These are phyloP conservation scores for Globisporangium perplexum DNA, from an alignment of 352 stramenopile genomes.

Conservation along the genomic window DNA sequence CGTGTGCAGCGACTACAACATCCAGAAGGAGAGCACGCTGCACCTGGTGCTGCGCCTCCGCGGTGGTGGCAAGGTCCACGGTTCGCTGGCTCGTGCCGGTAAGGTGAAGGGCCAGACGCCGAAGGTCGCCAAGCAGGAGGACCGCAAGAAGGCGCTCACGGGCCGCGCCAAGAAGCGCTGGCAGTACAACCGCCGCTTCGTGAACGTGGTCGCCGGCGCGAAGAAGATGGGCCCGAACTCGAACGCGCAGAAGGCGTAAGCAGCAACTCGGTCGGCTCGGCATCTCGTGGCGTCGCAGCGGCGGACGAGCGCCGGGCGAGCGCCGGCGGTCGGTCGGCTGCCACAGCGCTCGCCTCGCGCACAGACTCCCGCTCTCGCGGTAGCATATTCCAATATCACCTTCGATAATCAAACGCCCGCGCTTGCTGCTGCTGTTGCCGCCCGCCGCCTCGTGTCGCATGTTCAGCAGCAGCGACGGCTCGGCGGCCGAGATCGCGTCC, in stretches of 20 bases:
- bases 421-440: neutral
- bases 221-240: constrained; percentile 98
- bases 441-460: too few relatives aligned
- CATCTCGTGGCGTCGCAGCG: neutral
- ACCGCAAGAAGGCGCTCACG: constrained; percentile 96
- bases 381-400: constrained; percentile 51
- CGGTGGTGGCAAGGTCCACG: constrained; percentile 98
- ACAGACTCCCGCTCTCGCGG: constrained; percentile 17
- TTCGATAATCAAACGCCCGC: constrained; percentile 36
- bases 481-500: constrained; percentile 56
- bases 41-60: constrained; percentile 95
- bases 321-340: constrained; percentile 9
- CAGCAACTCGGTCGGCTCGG: neutral
- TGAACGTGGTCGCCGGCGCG: constrained; percentile 97
- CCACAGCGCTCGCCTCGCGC: constrained; percentile 3
- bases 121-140: constrained; percentile 99
- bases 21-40: constrained; percentile 96
- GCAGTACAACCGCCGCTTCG: constrained; percentile 99
- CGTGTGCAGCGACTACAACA: constrained; percentile 90
- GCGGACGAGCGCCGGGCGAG: constrained; percentile 1
- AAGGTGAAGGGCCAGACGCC: constrained; percentile 99
- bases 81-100: constrained; percentile 99
- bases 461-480: constrained; percentile 77
- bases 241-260: constrained; percentile 93
- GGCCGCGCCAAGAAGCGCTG: constrained; percentile 99